These are phyloP conservation scores for Maudiozyma turicensis DNA, from an alignment of 805 yeast species.

Conservation along the genomic window DNA sequence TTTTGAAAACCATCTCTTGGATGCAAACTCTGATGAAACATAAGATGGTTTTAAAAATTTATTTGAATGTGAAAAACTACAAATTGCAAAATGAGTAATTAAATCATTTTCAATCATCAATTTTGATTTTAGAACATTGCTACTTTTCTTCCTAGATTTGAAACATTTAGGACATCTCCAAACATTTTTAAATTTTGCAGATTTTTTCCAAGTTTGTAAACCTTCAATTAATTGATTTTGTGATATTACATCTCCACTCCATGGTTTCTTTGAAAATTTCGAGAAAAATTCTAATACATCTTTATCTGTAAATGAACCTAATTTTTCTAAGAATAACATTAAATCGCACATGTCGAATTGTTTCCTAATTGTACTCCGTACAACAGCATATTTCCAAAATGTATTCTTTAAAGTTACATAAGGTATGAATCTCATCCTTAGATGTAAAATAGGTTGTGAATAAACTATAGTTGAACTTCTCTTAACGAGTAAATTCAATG, in stretches of 20 bases:
- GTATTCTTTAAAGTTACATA: constrained; percentile 54
- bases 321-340: constrained; percentile 45
- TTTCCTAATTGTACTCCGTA: constrained; percentile 36
- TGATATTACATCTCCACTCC: constrained; percentile 46
- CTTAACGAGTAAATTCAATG: constrained; percentile 26
- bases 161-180: constrained; percentile 77
- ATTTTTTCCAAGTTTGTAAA: constrained; percentile 33
- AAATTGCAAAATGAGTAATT: constrained; percentile 79
- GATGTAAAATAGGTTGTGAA: constrained; percentile 40
- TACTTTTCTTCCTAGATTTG: constrained; percentile 43
- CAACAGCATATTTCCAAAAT: constrained; percentile 57
- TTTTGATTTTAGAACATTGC: constrained; percentile 28
- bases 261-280: constrained; percentile 34
- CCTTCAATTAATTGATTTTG: constrained; percentile 38
- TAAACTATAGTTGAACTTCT: not conserved
- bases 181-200: constrained; percentile 35
- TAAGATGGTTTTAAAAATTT: constrained; percentile 55
- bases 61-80: constrained; percentile 64
- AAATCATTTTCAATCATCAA: constrained; percentile 43
- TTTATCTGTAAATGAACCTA: constrained; percentile 40
- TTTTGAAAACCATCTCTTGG: constrained; percentile 82
- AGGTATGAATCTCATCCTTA: constrained; percentile 57
- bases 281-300: constrained; percentile 48
- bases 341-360: constrained; percentile 43
- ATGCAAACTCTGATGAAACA: constrained; percentile 73